Evolutionary conservation across 2,329 filamentous ascomycete genomes (phyloP).

Genomic region (Cladosporium sp.): DNA sequence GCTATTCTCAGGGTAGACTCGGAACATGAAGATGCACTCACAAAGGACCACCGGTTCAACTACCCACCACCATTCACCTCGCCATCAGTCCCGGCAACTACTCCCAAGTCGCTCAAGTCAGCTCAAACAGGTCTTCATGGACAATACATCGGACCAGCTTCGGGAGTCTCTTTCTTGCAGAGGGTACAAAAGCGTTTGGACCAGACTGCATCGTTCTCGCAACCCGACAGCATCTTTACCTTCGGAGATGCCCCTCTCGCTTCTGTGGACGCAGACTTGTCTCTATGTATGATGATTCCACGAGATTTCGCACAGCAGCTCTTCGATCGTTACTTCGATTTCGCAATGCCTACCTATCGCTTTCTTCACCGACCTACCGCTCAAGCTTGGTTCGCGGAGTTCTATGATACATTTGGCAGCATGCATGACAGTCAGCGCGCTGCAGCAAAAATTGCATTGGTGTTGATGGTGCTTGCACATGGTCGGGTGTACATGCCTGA

Average conservation of each 20-base stretch:
- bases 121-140: slow-evolving; percentile 23
- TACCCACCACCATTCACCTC: background rate
- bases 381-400: slow-evolving; percentile 40
- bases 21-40: background rate
- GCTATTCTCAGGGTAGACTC: background rate
- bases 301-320: slow-evolving; percentile 34
- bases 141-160: slow-evolving; percentile 32
- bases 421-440: slow-evolving; percentile 21
- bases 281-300: slow-evolving; percentile 46
- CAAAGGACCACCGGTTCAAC: background rate
- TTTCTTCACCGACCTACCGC: slow-evolving; percentile 47
- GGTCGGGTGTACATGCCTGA: background rate
- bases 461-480: background rate
- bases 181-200: slow-evolving; percentile 51
- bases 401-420: background rate
- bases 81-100: background rate
- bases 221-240: slow-evolving; percentile 50
- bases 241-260: background rate
- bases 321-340: slow-evolving; percentile 45
- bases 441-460: background rate
- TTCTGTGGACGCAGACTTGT: slow-evolving; percentile 25
- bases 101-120: background rate
- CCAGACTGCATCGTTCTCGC: slow-evolving; percentile 29
- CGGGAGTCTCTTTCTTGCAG: slow-evolving; percentile 44
- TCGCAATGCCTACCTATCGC: slow-evolving; percentile 44